Evolutionary conservation across 345 rosid genomes (phyloP).

Genomic region (Dipteronia dyeriana): DNA sequence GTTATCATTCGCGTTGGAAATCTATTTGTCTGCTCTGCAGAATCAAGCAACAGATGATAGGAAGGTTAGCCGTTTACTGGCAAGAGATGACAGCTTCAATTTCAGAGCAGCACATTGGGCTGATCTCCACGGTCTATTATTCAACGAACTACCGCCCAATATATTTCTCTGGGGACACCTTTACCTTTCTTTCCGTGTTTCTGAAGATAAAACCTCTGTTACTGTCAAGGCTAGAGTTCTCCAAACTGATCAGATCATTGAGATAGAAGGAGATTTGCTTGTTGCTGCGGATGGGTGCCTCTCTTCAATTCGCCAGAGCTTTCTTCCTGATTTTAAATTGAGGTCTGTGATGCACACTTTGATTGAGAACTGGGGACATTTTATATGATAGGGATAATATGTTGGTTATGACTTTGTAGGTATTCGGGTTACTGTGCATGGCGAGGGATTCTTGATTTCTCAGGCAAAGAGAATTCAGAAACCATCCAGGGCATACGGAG

Average conservation of each 20-base stretch:
- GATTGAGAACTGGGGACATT: background rate
- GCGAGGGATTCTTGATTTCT: conserved; percentile 78
- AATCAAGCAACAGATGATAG: conserved; percentile 52
- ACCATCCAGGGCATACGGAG: conserved; percentile 41
- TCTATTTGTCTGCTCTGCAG: conserved; percentile 32
- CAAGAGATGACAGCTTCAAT: conserved; percentile 68
- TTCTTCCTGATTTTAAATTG: conserved; percentile 60
- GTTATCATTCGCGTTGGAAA: background rate
- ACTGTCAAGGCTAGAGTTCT: conserved; percentile 50
- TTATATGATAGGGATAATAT: background rate
- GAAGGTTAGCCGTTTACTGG: conserved; percentile 36
- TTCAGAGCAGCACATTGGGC: conserved; percentile 86
- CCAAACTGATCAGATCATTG: conserved; percentile 43
- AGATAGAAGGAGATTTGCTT: conserved; percentile 61
- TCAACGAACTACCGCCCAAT: conserved; percentile 43
- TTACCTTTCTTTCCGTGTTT: conserved; percentile 51
- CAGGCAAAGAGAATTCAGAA: conserved; percentile 52
- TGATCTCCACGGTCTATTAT: conserved; percentile 64
- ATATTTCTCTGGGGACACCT: conserved; percentile 67
- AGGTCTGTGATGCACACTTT: conserved; percentile 43
- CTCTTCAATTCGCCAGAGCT: conserved; percentile 60
- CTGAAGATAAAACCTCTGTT: conserved; percentile 46
- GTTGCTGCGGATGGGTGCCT: conserved; percentile 85
- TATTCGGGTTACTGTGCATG: conserved; percentile 85
- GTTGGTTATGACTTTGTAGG: conserved; percentile 33